Base-by-base conservation (phyloP, 177 flowering plant species). In the Telopea speciosissima region DNA sequence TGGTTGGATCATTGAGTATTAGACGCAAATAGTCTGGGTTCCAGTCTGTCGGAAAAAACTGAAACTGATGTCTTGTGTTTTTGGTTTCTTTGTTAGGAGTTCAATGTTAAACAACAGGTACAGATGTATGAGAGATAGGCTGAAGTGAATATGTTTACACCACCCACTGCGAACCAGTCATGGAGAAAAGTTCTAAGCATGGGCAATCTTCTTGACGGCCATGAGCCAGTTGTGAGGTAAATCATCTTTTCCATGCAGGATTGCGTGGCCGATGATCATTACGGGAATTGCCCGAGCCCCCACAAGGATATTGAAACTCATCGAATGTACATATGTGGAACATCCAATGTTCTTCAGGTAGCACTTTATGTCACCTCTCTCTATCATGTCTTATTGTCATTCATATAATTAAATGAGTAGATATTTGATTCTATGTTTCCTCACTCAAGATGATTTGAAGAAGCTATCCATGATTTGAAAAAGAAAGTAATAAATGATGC, bases 151-250 rank as follows among this genome's bases (percentile, higher is more conserved):
- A 75, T 96, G 89, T 96, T 93, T 72, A 61, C 78, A 36, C 87
- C 80, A 13, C 99, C 98, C 16, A 87, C 87, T 10, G 89, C 93
- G 14, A 91, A 87, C 70, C 99, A 93, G 77, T 93, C 98, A 49
- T 93, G 99, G 99, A 88, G 99, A 74, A 96, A 91, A 75, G 98
- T 88, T 62, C 72, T 93, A 73, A 93, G 97, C 83, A 91, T 93
- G 99, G 99, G 99, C 23, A 96, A 96, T 80, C 97, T 90, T 75
- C 90, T 96, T 40, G 91, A 93, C 72, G 99, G 99, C 64, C 99
- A 96, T 67, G 97, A 96, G 73, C 98, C 99, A 40, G 73, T 82
- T 16, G 64, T 83, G 5, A 81, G 99, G 81, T 97, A 96, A 73
- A 88, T 91, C 28, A 82, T 91, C 64, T 91, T 93, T 76, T 83